Base-by-base conservation (phyloP, 345 rosid species). In the Bruguiera gymnorhiza region DNA sequence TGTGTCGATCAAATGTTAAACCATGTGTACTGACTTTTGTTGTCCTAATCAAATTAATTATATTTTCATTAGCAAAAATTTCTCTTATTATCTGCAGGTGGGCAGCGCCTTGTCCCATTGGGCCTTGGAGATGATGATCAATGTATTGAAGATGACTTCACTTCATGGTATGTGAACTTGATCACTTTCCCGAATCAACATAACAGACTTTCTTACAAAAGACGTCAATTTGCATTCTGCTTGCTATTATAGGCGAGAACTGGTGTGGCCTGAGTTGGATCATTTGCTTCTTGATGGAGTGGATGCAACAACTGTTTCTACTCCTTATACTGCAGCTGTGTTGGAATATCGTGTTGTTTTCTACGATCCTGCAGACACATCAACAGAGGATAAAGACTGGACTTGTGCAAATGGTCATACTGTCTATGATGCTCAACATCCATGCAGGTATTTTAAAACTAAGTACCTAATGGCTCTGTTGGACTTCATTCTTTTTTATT, bases 51-150 rank as follows among this genome's bases (percentile, higher is more conserved):
- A 9, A 50, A 32, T 18, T 30, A 6, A 32, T 23, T 34, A 27
- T 34, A 58, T 54, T 48, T 24, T 32, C 46, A 70, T 60, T n/a
- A 31, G 46, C n/a, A 37, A 0, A 10, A 13, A 18, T 30, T 67
- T 32, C 15, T 43, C 50, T 63, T 69, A 63, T 30, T 54, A 57
- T 65, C 65, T 77, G 34, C 82, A 89, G 96, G 97, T 75, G 93
- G 84, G 8, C 86, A 89, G 76, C 82, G 89, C 54, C 85, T 95
- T 71, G 76, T 78, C 43, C 75, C 84, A 32, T 86, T 95, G 60
- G 99, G 97, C 76, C 88, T 95, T 61, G 99, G 99, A 62, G 99
- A 95, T 84, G 99, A 95, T 81, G 99, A 95, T 76, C 97, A 92
- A 78, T 89, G 97, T 80, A 95, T 95, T 70, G 97, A 95, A 76